A percentile compares a stretch with the other conserved stretches of the same genome.
phyloP scores from a whole-genome alignment of 768 basidiomycete genomes.

The Leccinum disarticulatum region DNA sequence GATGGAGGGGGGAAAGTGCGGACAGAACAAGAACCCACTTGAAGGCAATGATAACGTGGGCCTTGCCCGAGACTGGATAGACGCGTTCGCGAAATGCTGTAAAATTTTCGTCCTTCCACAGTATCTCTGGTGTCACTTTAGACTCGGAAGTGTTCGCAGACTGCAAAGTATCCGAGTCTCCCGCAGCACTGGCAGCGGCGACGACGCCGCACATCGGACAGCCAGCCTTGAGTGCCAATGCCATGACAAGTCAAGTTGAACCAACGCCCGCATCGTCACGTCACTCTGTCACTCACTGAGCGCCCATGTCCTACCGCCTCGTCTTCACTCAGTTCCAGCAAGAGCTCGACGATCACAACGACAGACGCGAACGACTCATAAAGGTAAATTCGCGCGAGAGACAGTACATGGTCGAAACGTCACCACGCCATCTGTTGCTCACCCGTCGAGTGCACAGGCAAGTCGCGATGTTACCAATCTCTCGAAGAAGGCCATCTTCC shows the following conservation, averaged over 20 bases:
- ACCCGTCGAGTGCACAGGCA: slow-evolving; percentile 41
- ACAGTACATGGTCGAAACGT: slow-evolving; percentile 3
- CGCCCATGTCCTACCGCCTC: slow-evolving; percentile 12
- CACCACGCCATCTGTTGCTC: not conserved
- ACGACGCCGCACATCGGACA: slow-evolving; percentile 80
- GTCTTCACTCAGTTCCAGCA: slow-evolving; percentile 64
- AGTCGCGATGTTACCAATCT: slow-evolving; percentile 87
- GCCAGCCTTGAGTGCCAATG: slow-evolving; percentile 51
- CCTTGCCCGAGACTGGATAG: slow-evolving; percentile 49
- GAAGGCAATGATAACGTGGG: slow-evolving; percentile 72
- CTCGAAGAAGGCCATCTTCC: slow-evolving; percentile 93
- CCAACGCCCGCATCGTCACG: not conserved
- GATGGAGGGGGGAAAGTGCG: slow-evolving; percentile 8
- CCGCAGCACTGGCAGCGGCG: slow-evolving; percentile 35
- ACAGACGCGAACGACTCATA: slow-evolving; percentile 86
- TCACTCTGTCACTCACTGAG: slow-evolving; percentile 3
- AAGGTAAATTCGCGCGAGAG: slow-evolving; percentile 53
- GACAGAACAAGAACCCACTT: slow-evolving; percentile 48
- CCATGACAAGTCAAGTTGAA: slow-evolving; percentile 32
- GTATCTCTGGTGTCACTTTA: slow-evolving; percentile 50
- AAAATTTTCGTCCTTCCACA: slow-evolving; percentile 66
- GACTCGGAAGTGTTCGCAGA: slow-evolving; percentile 38
- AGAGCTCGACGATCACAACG: slow-evolving; percentile 81
- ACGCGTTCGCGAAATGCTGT: not conserved
- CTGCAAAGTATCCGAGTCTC: slow-evolving; percentile 20